Evolutionary conservation across 345 rosid genomes (phyloP).

Genomic region (Aurinia saxatilis): DNA sequence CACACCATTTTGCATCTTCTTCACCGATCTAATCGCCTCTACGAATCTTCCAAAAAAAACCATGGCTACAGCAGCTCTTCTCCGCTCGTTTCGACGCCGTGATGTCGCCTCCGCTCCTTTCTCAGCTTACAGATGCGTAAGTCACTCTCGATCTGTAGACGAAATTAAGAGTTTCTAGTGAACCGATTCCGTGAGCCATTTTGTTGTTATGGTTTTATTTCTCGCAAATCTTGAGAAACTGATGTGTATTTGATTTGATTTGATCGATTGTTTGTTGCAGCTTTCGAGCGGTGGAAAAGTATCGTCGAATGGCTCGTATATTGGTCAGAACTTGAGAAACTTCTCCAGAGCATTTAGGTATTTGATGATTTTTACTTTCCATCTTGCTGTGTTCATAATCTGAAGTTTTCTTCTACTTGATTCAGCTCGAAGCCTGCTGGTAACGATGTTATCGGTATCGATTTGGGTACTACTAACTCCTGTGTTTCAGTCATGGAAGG

Average conservation of each 20-base stretch:
- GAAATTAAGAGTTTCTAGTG: background rate
- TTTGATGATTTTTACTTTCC: background rate
- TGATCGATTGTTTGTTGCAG: conserved; percentile 32
- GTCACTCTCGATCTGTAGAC: conserved; percentile 19
- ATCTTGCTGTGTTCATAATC: background rate
- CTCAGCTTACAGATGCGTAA: conserved; percentile 59
- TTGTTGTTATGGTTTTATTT: background rate
- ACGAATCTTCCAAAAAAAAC: background rate
- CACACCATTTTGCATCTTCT: background rate
- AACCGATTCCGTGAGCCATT: background rate
- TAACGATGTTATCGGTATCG: conserved; percentile 87
- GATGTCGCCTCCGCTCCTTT: conserved; percentile 49
- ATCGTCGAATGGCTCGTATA: conserved; percentile 33
- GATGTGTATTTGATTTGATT: conserved; percentile 8
- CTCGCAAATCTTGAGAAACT: too few species aligned
- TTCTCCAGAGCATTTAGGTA: conserved; percentile 80
- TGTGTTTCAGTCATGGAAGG: conserved; percentile 99
- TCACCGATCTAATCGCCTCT: background rate
- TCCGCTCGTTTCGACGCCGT: conserved; percentile 70
- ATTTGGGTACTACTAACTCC: conserved; percentile 95
- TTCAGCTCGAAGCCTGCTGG: conserved; percentile 79
- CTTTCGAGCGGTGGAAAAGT: conserved; percentile 41
- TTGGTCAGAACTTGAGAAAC: conserved; percentile 42
- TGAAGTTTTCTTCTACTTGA: background rate
- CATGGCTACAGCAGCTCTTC: conserved; percentile 65